A percentile compares a stretch with the other conserved stretches of the same genome.
Conservation (phyloP, 176 grass and related monocot genomes). For the Avena insularis region DNA sequence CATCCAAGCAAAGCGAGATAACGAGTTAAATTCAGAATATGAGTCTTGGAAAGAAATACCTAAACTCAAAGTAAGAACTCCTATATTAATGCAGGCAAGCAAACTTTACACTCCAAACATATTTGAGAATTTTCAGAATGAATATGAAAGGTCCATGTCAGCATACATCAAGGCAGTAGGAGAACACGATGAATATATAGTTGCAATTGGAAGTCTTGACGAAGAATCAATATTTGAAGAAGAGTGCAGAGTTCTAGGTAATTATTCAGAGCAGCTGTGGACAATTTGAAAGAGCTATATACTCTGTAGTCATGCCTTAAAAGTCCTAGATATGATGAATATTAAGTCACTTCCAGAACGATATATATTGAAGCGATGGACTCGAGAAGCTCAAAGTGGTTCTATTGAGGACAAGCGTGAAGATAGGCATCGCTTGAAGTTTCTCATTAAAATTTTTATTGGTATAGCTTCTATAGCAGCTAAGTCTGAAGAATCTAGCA, state of each 20-base stretch:
- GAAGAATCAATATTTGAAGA: background rate
- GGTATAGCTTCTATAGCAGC: background rate
- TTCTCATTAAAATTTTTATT: background rate
- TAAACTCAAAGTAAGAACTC: conserved; percentile 46
- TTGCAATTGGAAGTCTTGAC: background rate
- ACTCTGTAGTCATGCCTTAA: too few relatives aligned
- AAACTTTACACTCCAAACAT: conserved; percentile 26
- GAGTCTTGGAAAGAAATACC: conserved; percentile 43
- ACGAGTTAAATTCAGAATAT: conserved; percentile 43
- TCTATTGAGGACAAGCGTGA: too few relatives aligned
- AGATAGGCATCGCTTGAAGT: background rate
- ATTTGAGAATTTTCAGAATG: conserved; percentile 30
- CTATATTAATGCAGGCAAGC: conserved; percentile 48
- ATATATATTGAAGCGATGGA: background rate
- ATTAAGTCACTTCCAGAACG: background rate
- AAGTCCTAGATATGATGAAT: too few relatives aligned
- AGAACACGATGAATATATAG: background rate
- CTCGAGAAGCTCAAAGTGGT: background rate
- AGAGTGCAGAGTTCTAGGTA: background rate
- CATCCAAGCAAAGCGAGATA: conserved; percentile 30
- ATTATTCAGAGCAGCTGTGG: background rate
- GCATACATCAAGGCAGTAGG: background rate
- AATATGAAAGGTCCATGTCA: conserved; percentile 26
- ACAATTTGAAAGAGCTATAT: background rate
- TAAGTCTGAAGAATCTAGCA: background rate